phyloP scores from a whole-genome alignment of 768 basidiomycete genomes.

The Myochromella boudieri region DNA sequence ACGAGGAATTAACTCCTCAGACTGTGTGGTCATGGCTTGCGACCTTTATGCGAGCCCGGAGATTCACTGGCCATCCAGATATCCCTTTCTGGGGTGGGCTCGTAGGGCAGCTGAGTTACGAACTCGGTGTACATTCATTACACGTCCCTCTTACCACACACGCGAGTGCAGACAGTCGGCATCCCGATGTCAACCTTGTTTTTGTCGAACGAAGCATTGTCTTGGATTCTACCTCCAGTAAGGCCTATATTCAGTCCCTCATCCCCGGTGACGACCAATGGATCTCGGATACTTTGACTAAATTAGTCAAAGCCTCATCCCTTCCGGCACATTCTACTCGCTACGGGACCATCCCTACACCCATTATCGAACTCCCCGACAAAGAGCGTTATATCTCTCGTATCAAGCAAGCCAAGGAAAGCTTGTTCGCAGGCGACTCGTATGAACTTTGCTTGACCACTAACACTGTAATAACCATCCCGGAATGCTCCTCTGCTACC shows the following conservation, averaged over 20 bases:
- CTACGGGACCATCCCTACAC: constrained; percentile 5
- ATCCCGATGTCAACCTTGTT: constrained; percentile 73
- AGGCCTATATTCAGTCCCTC: constrained; percentile 65
- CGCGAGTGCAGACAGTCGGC: constrained; percentile 26
- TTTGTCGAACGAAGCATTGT: constrained; percentile 82
- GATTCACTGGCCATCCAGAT: constrained; percentile 40
- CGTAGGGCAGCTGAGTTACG: constrained; percentile 77
- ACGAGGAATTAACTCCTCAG: constrained; percentile 43
- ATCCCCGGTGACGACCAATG: constrained; percentile 58
- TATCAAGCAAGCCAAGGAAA: constrained; percentile 71
- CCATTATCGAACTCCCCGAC: constrained; percentile 52
- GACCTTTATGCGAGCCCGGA: constrained; percentile 59
- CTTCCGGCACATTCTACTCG: constrained; percentile 4
- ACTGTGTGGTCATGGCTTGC: constrained; percentile 78
- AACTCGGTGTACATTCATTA: constrained; percentile 65
- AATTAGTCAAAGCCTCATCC: constrained; percentile 25
- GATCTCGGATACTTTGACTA: constrained; percentile 44
- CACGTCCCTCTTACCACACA: constrained; percentile 35
- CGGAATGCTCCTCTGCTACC: constrained; percentile 28
- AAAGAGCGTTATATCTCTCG: constrained; percentile 61
- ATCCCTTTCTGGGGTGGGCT: constrained; percentile 86
- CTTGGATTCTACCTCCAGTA: constrained; percentile 51
- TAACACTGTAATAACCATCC: constrained; percentile 56
- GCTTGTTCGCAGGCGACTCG: constrained; percentile 80
- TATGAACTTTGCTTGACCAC: constrained; percentile 94